Evolutionary conservation across 2,329 filamentous ascomycete species (phyloP).

Genomic region (Penicillium decumbens): DNA sequence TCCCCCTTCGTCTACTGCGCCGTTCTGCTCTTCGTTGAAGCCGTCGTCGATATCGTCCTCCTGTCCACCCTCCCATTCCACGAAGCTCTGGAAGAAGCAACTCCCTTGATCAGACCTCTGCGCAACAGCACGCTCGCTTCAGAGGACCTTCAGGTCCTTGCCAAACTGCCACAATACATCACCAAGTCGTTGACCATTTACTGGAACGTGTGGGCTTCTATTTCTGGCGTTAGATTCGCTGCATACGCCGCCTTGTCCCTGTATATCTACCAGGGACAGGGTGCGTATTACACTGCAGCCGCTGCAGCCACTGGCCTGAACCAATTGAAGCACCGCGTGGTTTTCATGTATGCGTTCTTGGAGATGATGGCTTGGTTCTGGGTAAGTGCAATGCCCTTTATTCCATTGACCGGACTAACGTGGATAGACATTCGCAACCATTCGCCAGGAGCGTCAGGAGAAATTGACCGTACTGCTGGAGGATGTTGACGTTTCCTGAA

Average conservation of each 20-base stretch:
- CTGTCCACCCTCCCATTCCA: constrained; percentile 56
- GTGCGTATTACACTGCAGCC: constrained; percentile 13
- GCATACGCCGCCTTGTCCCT: constrained; percentile 37
- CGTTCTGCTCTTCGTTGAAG: constrained; percentile 65
- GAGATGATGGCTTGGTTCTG: constrained; percentile 86
- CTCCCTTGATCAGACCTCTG: constrained; percentile 24
- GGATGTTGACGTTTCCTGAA: constrained; percentile 1
- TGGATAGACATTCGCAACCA: constrained; percentile 31
- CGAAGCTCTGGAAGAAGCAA: constrained; percentile 61
- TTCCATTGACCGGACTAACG: constrained; percentile 6
- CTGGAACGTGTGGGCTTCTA: constrained; percentile 37
- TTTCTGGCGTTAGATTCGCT: constrained; percentile 34
- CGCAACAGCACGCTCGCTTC: constrained; percentile 22
- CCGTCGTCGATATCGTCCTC: constrained; percentile 61
- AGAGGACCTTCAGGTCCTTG: constrained; percentile 21
- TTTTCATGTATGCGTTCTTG: constrained; percentile 79
- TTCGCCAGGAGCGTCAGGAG: constrained; percentile 38
- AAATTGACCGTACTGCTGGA: constrained; percentile 21
- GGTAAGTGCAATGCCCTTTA: constrained; percentile 45
- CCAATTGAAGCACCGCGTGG: constrained; percentile 72
- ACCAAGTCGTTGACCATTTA: constrained; percentile 31
- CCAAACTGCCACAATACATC: constrained; percentile 23
- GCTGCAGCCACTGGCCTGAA: constrained; percentile 49
- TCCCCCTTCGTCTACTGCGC: constrained; percentile 64
- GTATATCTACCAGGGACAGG: constrained; percentile 36